Conservation (phyloP, 2,329 filamentous ascomycete species). For the Hortaea werneckii region DNA sequence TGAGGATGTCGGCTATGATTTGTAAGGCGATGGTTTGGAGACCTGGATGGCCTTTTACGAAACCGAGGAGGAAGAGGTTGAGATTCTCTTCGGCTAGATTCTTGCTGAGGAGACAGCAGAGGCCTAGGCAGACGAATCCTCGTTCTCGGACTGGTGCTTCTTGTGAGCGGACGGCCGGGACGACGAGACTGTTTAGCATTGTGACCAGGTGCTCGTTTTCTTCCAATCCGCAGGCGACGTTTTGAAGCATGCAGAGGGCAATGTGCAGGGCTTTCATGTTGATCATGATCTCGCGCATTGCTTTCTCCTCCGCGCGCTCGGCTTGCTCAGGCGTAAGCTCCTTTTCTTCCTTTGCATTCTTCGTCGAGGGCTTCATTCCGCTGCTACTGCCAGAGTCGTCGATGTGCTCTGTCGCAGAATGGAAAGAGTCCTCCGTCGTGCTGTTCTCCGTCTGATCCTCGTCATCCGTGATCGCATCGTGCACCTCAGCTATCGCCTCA, state of each 20-base stretch:
- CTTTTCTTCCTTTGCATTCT: slow-evolving; percentile 27
- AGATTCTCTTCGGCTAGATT: slow-evolving; percentile 88
- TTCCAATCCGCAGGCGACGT: slow-evolving; percentile 79
- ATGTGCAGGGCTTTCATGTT: slow-evolving; percentile 99
- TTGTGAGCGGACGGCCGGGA: slow-evolving; percentile 86
- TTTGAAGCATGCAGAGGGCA: slow-evolving; percentile 92
- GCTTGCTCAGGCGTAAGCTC: slow-evolving; percentile 49
- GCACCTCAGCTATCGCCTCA: slow-evolving; percentile 91
- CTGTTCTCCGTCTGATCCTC: slow-evolving; percentile 40
- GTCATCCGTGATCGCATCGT: slow-evolving; percentile 80
- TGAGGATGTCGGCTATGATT: slow-evolving; percentile 85
- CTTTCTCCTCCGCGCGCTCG: slow-evolving; percentile 57
- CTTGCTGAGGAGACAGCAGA: slow-evolving; percentile 85
- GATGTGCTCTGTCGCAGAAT: slow-evolving; percentile 81
- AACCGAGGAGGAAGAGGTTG: slow-evolving; percentile 89
- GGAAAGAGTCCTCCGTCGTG: slow-evolving; percentile 67
- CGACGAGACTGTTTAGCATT: slow-evolving; percentile 96
- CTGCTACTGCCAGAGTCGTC: slow-evolving; percentile 53
- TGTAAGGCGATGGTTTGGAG: slow-evolving; percentile 85
- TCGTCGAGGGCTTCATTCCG: slow-evolving; percentile 28
- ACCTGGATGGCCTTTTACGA: slow-evolving; percentile 79
- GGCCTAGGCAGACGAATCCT: slow-evolving; percentile 76
- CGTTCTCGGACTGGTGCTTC: slow-evolving; percentile 87
- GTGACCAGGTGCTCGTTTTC: slow-evolving; percentile 84
- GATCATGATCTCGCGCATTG: slow-evolving; percentile 82